Percentiles rank a stretch among this genome's conserved stretches.
Conservation (phyloP, 139 green algal genomes). For the Microglena sp. region DNA sequence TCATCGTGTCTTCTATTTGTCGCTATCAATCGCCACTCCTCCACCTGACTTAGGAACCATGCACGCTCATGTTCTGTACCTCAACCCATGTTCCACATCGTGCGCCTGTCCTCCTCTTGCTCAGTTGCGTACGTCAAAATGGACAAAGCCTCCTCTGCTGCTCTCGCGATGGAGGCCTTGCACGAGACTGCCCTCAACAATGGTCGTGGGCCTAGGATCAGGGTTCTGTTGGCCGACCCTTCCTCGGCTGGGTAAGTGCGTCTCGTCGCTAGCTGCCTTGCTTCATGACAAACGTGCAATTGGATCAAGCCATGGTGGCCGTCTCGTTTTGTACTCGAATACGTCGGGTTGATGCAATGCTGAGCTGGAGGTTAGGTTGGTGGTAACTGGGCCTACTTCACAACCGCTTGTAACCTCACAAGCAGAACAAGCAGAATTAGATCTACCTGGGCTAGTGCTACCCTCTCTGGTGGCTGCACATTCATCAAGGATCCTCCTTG, state of each 20-base stretch:
- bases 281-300: too few relatives aligned
- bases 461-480: too few relatives aligned
- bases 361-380: too few relatives aligned
- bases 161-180: constrained; percentile 71
- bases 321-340: too few relatives aligned
- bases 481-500: too few relatives aligned
- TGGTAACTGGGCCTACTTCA: too few relatives aligned
- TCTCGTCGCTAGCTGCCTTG: too few relatives aligned
- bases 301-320: too few relatives aligned
- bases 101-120: constrained; percentile 6
- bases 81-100: constrained; percentile 14
- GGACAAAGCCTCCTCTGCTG: constrained; percentile 65
- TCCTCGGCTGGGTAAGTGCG: constrained; percentile 33
- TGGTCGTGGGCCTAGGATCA: constrained; percentile 72
- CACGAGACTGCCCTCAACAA: constrained; percentile 80
- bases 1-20: neutral
- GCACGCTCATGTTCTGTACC: neutral
- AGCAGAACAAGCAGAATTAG: too few relatives aligned
- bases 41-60: neutral
- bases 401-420: too few relatives aligned
- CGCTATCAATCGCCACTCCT: neutral
- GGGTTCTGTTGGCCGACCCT: constrained; percentile 81
- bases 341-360: too few relatives aligned
- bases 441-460: too few relatives aligned
- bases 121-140: constrained; percentile 86